Conservation (phyloP, 2,329 filamentous ascomycete genomes). For the Aspergillus arachidicola region DNA sequence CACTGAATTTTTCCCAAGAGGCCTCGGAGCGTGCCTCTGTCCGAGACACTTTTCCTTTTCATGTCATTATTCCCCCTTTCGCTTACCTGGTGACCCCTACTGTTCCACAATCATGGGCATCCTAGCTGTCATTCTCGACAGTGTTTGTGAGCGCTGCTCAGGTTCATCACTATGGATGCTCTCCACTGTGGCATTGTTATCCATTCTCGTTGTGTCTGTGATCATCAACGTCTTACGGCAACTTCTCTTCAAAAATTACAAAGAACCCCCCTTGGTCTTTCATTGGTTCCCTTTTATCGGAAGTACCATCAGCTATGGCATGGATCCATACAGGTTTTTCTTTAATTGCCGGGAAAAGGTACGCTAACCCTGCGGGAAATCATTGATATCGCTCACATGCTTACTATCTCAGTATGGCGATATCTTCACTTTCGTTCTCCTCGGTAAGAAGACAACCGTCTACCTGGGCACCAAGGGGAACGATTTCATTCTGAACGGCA, state of each 20-base stretch:
- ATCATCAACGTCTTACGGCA: conserved; percentile 79
- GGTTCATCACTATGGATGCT: conserved; percentile 51
- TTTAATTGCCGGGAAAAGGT: conserved; percentile 73
- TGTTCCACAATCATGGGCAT: conserved; percentile 50
- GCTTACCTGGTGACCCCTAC: background rate
- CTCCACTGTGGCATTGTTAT: conserved; percentile 45
- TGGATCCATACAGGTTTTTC: conserved; percentile 72
- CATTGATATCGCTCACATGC: background rate
- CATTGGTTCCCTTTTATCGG: conserved; percentile 74
- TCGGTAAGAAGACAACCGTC: conserved; percentile 88
- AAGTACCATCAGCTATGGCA: conserved; percentile 91
- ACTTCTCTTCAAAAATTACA: conserved; percentile 76
- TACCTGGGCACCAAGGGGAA: conserved; percentile 80
- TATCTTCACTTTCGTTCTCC: conserved; percentile 84
- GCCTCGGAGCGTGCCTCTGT: conserved; percentile 13
- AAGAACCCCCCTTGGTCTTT: conserved; percentile 72
- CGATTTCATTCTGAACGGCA: conserved; percentile 89
- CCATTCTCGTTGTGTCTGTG: conserved; percentile 60
- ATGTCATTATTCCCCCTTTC: background rate
- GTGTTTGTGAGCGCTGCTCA: conserved; percentile 49
- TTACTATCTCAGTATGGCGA: conserved; percentile 69
- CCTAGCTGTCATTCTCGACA: conserved; percentile 51
- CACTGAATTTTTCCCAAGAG: background rate
- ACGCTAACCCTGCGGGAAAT: conserved; percentile 20
- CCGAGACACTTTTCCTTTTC: conserved; percentile 12